These are phyloP conservation scores for Diaporthe ilicicola DNA, from an alignment of 2,329 filamentous ascomycete species.

Conservation along the genomic window DNA sequence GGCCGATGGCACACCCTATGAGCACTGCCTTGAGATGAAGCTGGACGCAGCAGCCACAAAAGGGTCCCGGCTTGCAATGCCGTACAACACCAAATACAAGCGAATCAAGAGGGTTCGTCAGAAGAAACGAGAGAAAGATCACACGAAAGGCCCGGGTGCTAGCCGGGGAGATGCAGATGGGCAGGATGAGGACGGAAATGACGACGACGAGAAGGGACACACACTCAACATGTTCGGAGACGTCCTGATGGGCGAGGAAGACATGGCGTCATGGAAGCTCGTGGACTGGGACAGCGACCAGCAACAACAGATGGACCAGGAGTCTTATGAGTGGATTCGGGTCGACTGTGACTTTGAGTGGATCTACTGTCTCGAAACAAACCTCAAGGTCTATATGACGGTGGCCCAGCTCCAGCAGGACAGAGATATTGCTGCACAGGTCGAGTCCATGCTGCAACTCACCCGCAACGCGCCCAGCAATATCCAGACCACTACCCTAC, in stretches of 20 bases:
- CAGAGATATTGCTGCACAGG: conserved; percentile 90
- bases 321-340: conserved; percentile 98
- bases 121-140: conserved; percentile 74
- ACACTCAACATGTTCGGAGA: conserved; percentile 92
- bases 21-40: conserved; percentile 96
- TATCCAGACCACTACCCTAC: conserved; percentile 87
- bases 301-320: conserved; percentile 90
- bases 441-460: conserved; percentile 80
- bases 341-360: conserved; percentile 99
- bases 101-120: conserved; percentile 84
- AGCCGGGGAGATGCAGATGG: conserved; percentile 58
- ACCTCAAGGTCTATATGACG: conserved; percentile 96
- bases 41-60: conserved; percentile 76
- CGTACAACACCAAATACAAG: conserved; percentile 99
- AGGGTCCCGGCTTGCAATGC: conserved; percentile 84
- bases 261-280: conserved; percentile 83
- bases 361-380: conserved; percentile 84
- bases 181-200: conserved; percentile 63
- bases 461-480: conserved; percentile 73
- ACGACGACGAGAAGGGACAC: conserved; percentile 71
- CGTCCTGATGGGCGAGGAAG: conserved; percentile 83
- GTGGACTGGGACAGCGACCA: conserved; percentile 90
- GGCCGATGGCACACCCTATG: conserved; percentile 96
- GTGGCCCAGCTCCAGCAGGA: conserved; percentile 97
- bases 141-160: conserved; percentile 65